Evolutionary conservation across 2,329 filamentous ascomycete species (phyloP).

Genomic region (Aspergillus vadensis): DNA sequence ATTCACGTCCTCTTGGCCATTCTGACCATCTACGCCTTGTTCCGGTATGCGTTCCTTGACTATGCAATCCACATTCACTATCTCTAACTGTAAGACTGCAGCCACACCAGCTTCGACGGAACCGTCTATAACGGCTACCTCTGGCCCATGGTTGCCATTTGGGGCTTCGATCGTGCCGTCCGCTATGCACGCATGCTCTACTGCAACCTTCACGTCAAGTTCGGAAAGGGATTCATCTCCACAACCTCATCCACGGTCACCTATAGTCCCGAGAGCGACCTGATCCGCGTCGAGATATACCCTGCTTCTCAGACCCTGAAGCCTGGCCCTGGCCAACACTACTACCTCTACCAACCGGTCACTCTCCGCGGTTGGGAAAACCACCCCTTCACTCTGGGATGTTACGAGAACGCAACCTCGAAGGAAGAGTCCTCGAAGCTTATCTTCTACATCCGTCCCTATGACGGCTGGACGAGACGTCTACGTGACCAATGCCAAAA

Average conservation of each 20-base stretch:
- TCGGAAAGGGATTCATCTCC: background rate
- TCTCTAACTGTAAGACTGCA: conserved; percentile 12
- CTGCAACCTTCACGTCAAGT: conserved; percentile 40
- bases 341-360: conserved; percentile 49
- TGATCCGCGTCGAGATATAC: background rate
- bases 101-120: conserved; percentile 49
- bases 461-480: conserved; percentile 21
- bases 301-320: background rate
- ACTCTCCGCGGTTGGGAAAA: conserved; percentile 48
- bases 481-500: conserved; percentile 16
- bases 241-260: background rate
- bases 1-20: conserved; percentile 41
- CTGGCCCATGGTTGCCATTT: conserved; percentile 51
- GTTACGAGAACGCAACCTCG: conserved; percentile 43
- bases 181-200: conserved; percentile 36
- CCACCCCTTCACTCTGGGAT: conserved; percentile 50
- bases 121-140: conserved; percentile 51
- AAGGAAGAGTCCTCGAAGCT: conserved; percentile 16
- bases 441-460: conserved; percentile 32
- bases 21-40: conserved; percentile 46
- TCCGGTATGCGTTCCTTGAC: conserved; percentile 14
- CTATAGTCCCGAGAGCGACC: background rate
- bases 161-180: conserved; percentile 47
- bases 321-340: conserved; percentile 43
- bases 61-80: background rate